phyloP scores from a whole-genome alignment of 768 basidiomycete genomes.

The Leucocoprinus sp. region DNA sequence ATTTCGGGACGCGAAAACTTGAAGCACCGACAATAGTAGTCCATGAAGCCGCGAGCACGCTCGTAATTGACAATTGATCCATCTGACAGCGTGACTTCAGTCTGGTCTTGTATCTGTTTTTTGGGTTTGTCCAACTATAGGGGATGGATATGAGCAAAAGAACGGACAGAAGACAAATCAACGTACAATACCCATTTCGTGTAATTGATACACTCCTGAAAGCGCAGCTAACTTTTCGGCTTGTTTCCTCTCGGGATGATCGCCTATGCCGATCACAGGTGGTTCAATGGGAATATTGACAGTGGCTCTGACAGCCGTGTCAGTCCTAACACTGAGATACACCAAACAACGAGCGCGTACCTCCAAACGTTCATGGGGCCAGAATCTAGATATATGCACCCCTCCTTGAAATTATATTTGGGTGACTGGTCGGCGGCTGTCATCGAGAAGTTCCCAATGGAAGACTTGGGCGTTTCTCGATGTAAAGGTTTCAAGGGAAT shows the following conservation, averaged over 20 bases:
- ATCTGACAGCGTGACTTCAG: slow-evolving; percentile 43
- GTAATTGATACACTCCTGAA: slow-evolving; percentile 65
- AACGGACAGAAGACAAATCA: neutral
- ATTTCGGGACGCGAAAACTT: slow-evolving; percentile 69
- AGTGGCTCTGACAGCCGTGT: slow-evolving; percentile 26
- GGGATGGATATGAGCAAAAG: neutral
- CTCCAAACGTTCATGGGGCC: slow-evolving; percentile 31
- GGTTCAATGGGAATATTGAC: slow-evolving; percentile 27
- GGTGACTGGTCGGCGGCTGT: slow-evolving; percentile 21
- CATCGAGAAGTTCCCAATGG: slow-evolving; percentile 33
- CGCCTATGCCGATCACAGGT: slow-evolving; percentile 52
- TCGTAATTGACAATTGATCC: slow-evolving; percentile 58
- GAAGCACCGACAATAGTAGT: slow-evolving; percentile 84
- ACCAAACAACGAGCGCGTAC: slow-evolving; percentile 22
- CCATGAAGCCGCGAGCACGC: slow-evolving; percentile 83
- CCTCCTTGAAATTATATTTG: slow-evolving; percentile 25
- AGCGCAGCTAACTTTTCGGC: slow-evolving; percentile 73
- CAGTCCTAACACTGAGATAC: slow-evolving; percentile 1
- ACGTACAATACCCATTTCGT: slow-evolving; percentile 56
- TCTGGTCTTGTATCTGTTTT: slow-evolving; percentile 18
- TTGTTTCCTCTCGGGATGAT: slow-evolving; percentile 47
- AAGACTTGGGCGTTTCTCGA: slow-evolving; percentile 28
- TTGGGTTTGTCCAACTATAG: slow-evolving; percentile 31
- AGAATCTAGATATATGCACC: slow-evolving; percentile 18
- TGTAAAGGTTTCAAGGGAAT: slow-evolving; percentile 25